A percentile compares a stretch with the other conserved stretches of the same genome.
These are phyloP conservation scores for Fomitopsis pinicola DNA, from an alignment of 1,284 basidiomycete species.

Conservation along the genomic window DNA sequence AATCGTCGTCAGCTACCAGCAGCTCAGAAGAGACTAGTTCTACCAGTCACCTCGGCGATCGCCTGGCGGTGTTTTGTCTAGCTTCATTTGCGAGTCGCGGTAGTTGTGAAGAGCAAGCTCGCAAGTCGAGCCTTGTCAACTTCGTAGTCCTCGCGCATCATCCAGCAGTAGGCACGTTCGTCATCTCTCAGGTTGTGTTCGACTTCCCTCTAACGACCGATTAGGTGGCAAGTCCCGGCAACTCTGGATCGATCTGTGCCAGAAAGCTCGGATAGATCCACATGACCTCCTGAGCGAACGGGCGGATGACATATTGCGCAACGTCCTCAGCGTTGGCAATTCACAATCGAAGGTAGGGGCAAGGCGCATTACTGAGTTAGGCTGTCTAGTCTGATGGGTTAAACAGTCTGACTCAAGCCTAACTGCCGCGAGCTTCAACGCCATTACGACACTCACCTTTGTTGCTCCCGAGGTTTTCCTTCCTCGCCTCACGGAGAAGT, in stretches of 20 bases:
- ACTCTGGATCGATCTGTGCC: slow-evolving; percentile 83
- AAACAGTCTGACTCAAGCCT: slow-evolving; percentile 31
- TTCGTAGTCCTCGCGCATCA: slow-evolving; percentile 76
- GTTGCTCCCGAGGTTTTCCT: slow-evolving; percentile 69
- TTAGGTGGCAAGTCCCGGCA: slow-evolving; percentile 53
- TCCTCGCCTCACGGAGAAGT: slow-evolving; percentile 64
- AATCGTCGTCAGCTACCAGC: slow-evolving; percentile 12
- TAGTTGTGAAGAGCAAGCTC: slow-evolving; percentile 30
- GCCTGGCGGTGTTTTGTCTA: slow-evolving; percentile 47
- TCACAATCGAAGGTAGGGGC: slow-evolving; percentile 39
- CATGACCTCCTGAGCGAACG: slow-evolving; percentile 50
- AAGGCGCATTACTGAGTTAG: neutral
- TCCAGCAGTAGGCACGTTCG: slow-evolving; percentile 50
- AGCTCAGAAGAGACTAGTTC: slow-evolving; percentile 29
- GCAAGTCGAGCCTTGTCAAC: slow-evolving; percentile 47
- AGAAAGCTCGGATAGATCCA: slow-evolving; percentile 67
- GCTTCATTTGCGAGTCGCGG: slow-evolving; percentile 42
- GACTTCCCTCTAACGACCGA: neutral
- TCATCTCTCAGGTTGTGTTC: neutral
- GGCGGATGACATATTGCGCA: slow-evolving; percentile 45
- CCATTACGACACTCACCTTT: slow-evolving; percentile 75
- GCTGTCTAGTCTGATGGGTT: neutral
- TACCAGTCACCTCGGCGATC: slow-evolving; percentile 40
- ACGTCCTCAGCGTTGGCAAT: slow-evolving; percentile 43
- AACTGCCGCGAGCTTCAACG: slow-evolving; percentile 66